Conservation (phyloP, 768 basidiomycete species). For the Butyriboletus loyo region DNA sequence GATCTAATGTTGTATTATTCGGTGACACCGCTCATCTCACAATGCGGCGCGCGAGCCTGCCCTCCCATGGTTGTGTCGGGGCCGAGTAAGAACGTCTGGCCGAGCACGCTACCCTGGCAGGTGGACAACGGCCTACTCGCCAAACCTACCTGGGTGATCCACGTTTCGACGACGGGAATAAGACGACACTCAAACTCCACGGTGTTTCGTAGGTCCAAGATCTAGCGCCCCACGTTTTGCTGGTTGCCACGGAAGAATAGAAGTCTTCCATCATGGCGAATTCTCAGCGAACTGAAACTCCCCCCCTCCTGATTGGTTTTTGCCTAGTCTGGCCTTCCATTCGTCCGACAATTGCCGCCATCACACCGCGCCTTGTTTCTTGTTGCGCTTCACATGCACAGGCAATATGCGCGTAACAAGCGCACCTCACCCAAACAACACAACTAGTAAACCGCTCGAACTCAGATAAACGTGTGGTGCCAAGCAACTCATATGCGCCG, state of each 20-base stretch:
- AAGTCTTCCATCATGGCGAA: conserved; percentile 28
- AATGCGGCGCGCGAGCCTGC: conserved; percentile 1
- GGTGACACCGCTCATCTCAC: conserved; percentile 27
- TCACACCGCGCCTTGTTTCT: conserved; percentile 1
- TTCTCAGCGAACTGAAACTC: conserved; percentile 19
- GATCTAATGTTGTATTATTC: conserved; percentile 20
- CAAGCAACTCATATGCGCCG: neutral
- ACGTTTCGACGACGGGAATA: conserved; percentile 14
- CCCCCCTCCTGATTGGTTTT: conserved; percentile 9
- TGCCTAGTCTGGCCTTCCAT: conserved; percentile 8
- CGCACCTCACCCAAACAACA: conserved; percentile 6
- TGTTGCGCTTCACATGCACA: conserved; percentile 9
- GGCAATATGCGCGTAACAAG: conserved; percentile 11
- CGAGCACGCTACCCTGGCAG: conserved; percentile 19
- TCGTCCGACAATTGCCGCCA: conserved; percentile 20
- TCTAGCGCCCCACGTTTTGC: conserved; percentile 27
- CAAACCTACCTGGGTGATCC: neutral
- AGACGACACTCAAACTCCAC: conserved; percentile 23
- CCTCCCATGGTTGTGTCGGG: conserved; percentile 1
- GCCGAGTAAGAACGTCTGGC: conserved; percentile 18
- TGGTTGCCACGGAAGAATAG: conserved; percentile 32
- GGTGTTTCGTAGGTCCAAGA: conserved; percentile 18
- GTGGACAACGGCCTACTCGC: neutral
- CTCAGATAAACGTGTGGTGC: neutral
- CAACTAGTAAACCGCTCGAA: neutral